Conservation (phyloP, 1,284 basidiomycete genomes). For the Cystobasidiaceae sp. region DNA sequence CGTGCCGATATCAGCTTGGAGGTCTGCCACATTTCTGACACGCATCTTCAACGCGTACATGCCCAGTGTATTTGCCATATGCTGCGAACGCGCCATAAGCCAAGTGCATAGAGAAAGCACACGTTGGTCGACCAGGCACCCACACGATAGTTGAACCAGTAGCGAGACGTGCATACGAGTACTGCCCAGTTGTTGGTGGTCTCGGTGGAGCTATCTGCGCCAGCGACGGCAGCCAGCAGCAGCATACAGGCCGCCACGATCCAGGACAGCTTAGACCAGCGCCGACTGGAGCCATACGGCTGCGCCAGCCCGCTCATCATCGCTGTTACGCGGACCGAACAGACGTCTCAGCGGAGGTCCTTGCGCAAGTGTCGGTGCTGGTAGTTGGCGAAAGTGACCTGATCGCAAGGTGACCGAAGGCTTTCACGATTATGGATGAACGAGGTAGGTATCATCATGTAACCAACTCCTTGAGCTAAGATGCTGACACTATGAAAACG, state of each 20-base stretch:
- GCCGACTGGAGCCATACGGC: too few relatives aligned
- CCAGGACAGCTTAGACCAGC: not conserved
- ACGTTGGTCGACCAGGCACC: slow-evolving; percentile 43
- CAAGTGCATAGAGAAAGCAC: not conserved
- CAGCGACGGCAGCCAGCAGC: slow-evolving; percentile 1
- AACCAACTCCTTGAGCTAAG: too few relatives aligned
- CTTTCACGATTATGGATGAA: too few relatives aligned
- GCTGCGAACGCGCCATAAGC: slow-evolving; percentile 53
- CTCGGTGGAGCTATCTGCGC: not conserved
- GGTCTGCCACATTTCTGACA: not conserved
- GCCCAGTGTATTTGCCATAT: slow-evolving; percentile 95
- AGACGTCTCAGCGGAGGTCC: too few relatives aligned
- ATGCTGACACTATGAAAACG: too few relatives aligned
- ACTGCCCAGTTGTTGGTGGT: slow-evolving; percentile 97
- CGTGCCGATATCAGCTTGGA: not conserved
- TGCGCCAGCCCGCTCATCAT: too few relatives aligned
- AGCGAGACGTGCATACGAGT: slow-evolving; percentile 84
- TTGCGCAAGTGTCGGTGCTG: too few relatives aligned
- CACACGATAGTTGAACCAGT: slow-evolving; percentile 97
- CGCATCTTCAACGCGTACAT: slow-evolving; percentile 57
- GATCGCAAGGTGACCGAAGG: too few relatives aligned
- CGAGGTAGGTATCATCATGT: too few relatives aligned
- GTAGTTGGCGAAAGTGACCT: too few relatives aligned
- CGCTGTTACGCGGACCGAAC: too few relatives aligned
- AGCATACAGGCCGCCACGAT: slow-evolving; percentile 5